A percentile compares a stretch with the other conserved stretches of the same genome.
Conservation (phyloP, 75 land plant species). For the Cunninghamia lanceolata region DNA sequence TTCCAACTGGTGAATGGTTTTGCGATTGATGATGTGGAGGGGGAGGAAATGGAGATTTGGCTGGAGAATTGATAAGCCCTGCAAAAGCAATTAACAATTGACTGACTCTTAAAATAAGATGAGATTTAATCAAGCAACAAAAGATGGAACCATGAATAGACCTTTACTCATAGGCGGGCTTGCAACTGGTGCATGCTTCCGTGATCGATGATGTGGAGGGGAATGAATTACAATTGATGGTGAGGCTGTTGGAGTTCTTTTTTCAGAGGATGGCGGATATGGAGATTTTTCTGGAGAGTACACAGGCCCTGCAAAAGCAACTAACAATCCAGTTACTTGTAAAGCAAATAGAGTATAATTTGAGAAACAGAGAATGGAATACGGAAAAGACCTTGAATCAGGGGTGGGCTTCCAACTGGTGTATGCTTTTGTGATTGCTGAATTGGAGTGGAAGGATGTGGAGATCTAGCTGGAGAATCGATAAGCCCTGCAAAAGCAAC, state of each 20-base stretch:
- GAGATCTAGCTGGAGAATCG: constrained; percentile 28
- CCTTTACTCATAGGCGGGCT: not conserved
- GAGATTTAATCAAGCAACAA: not conserved
- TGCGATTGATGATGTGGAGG: not conserved
- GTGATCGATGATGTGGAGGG: constrained; percentile 39
- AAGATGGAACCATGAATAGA: not conserved
- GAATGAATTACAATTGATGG: constrained; percentile 25
- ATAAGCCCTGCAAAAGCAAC: constrained; percentile 28
- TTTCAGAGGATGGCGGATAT: constrained; percentile 11
- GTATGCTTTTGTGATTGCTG: not conserved
- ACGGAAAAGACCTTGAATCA: constrained; percentile 11
- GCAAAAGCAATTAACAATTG: not conserved
- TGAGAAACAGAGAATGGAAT: not conserved
- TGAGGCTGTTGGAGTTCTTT: constrained; percentile 17
- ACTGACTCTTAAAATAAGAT: not conserved
- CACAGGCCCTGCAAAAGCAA: constrained; percentile 25
- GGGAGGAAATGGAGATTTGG: constrained; percentile 22
- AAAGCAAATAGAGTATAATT: not conserved
- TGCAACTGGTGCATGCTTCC: constrained; percentile 4
- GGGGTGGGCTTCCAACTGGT: constrained; percentile 14
- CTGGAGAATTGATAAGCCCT: constrained; percentile 15
- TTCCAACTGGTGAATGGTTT: constrained; percentile 2
- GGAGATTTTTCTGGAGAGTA: constrained; percentile 28
- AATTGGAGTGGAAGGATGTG: not conserved
- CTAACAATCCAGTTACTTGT: not conserved